Conservation (phyloP, 176 grass and related monocot genomes). For the Carex scoparia region DNA sequence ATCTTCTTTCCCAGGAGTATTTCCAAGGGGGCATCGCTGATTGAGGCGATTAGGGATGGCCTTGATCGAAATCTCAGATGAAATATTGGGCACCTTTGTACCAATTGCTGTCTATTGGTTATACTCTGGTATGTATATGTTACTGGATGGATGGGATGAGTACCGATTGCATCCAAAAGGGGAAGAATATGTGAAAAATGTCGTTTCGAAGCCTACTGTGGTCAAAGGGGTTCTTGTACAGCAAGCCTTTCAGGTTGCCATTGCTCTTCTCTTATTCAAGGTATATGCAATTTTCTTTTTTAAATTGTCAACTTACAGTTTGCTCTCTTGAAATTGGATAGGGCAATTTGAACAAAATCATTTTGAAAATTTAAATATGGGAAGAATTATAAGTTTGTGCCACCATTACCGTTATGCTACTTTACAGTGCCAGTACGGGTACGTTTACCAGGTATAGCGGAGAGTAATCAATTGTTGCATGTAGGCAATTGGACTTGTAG, state of each 20-base stretch:
- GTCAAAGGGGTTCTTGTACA: constrained; percentile 82
- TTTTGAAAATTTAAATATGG: neutral
- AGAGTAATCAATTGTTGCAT: neutral
- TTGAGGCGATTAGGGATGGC: constrained; percentile 29
- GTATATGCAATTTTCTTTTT: constrained; percentile 26
- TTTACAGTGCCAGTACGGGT: neutral
- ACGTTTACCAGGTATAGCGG: neutral
- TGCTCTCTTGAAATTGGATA: neutral
- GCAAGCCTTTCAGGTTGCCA: constrained; percentile 65
- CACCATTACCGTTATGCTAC: constrained; percentile 3
- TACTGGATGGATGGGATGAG: constrained; percentile 54
- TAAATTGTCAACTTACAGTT: neutral
- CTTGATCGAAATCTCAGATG: constrained; percentile 55
- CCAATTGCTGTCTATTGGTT: constrained; percentile 86
- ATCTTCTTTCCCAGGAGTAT: neutral
- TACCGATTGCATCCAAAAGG: constrained; percentile 81
- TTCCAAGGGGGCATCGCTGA: neutral
- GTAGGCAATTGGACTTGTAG: neutral
- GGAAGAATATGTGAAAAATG: constrained; percentile 60
- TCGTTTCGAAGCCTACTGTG: constrained; percentile 62
- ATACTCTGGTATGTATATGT: constrained; percentile 69
- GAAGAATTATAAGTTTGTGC: neutral
- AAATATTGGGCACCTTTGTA: constrained; percentile 79
- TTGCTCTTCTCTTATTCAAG: constrained; percentile 74
- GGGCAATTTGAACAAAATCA: neutral